Evolutionary conservation across 225 moss, liverwort and hornwort genomes (phyloP).

Genomic region (Bryoerythrophyllum caledonicum): DNA sequence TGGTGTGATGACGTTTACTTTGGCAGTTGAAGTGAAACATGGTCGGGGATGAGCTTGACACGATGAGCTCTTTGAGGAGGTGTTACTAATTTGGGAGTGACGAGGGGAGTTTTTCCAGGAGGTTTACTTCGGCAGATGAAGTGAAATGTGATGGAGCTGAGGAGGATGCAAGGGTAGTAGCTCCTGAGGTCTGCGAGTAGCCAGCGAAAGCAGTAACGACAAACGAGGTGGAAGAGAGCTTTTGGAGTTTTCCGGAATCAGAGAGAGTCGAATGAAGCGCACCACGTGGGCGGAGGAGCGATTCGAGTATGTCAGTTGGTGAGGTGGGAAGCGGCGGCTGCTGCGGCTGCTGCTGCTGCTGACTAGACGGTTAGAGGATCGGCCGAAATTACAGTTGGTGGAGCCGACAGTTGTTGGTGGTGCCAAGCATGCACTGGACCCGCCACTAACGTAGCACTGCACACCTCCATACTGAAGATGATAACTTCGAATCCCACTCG

Average conservation of each 20-base stretch:
- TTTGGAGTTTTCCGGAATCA: conserved; percentile 17
- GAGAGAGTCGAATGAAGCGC: background rate
- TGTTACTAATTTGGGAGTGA: too few relatives aligned
- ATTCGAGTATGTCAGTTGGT: background rate
- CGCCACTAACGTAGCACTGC: conserved; percentile 5
- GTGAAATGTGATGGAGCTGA: too few relatives aligned
- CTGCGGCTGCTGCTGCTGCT: background rate
- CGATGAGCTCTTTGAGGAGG: too few relatives aligned
- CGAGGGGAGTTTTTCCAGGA: too few relatives aligned
- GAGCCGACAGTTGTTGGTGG: conserved; percentile 28
- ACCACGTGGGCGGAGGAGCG: conserved; percentile 26
- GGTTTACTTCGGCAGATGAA: too few relatives aligned
- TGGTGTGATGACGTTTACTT: too few relatives aligned
- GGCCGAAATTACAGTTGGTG: conserved; percentile 31
- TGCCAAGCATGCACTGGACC: conserved; percentile 29
- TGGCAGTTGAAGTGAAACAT: too few relatives aligned
- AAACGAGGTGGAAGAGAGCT: background rate
- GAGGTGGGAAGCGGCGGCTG: background rate
- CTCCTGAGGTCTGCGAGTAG: conserved; percentile 27
- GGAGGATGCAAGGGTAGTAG: too few relatives aligned
- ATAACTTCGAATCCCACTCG: conserved; percentile 31
- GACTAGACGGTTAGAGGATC: conserved; percentile 24
- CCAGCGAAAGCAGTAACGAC: conserved; percentile 15
- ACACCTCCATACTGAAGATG: conserved; percentile 28
- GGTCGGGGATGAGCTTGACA: too few relatives aligned